These are phyloP conservation scores for Tylopilus felleus DNA, from an alignment of 768 basidiomycete species.

Conservation along the genomic window DNA sequence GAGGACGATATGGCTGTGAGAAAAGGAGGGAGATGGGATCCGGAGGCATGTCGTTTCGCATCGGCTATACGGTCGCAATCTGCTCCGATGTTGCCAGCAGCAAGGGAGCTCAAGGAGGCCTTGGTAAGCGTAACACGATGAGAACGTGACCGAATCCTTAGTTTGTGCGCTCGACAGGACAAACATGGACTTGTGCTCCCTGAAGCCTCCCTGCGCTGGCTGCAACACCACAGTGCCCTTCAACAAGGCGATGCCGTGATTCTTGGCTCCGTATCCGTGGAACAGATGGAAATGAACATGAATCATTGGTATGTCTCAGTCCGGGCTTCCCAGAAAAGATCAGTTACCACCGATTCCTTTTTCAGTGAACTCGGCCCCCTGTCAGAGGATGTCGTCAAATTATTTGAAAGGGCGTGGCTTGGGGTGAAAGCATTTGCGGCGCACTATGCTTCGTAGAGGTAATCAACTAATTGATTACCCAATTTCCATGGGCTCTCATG, in stretches of 20 bases:
- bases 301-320: conserved; percentile 12
- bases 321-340: background rate
- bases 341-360: conserved; percentile 1
- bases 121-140: background rate
- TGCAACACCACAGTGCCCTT: conserved; percentile 20
- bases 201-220: conserved; percentile 12
- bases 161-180: conserved; percentile 7
- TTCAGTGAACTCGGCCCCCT: conserved; percentile 20
- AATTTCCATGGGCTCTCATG: background rate
- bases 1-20: conserved; percentile 10
- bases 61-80: conserved; percentile 6
- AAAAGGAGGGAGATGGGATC: conserved; percentile 18
- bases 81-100: conserved; percentile 11
- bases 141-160: background rate
- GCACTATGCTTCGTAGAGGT: conserved; percentile 11
- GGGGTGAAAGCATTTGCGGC: conserved; percentile 1
- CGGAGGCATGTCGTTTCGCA: conserved; percentile 5
- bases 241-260: conserved; percentile 30
- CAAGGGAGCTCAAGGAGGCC: conserved; percentile 13
- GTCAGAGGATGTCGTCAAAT: conserved; percentile 8
- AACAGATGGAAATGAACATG: conserved; percentile 34
- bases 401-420: conserved; percentile 12
- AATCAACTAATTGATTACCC: background rate
- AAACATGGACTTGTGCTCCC: conserved; percentile 5
- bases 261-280: conserved; percentile 35